Evolutionary conservation across 352 stramenopile species (phyloP).

Genomic region (Phytophthora meadii): DNA sequence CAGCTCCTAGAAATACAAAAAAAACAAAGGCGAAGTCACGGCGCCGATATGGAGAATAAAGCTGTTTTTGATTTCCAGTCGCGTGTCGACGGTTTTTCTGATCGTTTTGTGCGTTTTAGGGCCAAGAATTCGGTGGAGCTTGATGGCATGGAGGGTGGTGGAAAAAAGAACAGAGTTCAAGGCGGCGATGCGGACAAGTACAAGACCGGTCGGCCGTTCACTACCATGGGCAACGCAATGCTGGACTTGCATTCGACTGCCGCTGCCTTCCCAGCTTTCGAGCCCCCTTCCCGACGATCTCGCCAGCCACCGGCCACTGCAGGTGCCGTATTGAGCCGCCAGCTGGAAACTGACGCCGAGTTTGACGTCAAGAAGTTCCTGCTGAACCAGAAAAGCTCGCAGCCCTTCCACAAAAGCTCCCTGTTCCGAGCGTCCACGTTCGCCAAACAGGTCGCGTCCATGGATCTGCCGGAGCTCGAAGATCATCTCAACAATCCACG

Average conservation of each 20-base stretch:
- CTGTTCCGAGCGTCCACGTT: constrained; percentile 59
- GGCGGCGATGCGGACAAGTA: too few species aligned
- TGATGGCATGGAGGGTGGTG: too few species aligned
- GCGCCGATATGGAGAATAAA: constrained; percentile 32
- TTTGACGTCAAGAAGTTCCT: constrained; percentile 77
- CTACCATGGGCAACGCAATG: constrained; percentile 33
- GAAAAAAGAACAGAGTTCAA: too few species aligned
- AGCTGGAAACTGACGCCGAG: constrained; percentile 25
- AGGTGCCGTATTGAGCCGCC: background rate
- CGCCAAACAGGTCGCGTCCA: constrained; percentile 30
- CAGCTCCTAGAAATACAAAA: constrained; percentile 41
- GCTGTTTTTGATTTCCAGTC: constrained; percentile 21
- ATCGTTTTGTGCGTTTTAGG: too few species aligned
- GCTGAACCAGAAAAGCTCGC: constrained; percentile 60
- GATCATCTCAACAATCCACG: background rate
- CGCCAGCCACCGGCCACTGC: constrained; percentile 12
- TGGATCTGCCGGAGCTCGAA: constrained; percentile 12
- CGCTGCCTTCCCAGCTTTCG: background rate
- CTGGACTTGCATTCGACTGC: constrained; percentile 23
- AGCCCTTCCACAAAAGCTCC: constrained; percentile 61
- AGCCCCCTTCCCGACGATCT: constrained; percentile 10
- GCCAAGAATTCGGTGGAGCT: too few species aligned
- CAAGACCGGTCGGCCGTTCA: constrained; percentile 40
- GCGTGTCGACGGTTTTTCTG: constrained; percentile 15
- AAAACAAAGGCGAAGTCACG: constrained; percentile 21